phyloP scores from a whole-genome alignment of 1,284 basidiomycete genomes.

The Fomitopsis betulina region DNA sequence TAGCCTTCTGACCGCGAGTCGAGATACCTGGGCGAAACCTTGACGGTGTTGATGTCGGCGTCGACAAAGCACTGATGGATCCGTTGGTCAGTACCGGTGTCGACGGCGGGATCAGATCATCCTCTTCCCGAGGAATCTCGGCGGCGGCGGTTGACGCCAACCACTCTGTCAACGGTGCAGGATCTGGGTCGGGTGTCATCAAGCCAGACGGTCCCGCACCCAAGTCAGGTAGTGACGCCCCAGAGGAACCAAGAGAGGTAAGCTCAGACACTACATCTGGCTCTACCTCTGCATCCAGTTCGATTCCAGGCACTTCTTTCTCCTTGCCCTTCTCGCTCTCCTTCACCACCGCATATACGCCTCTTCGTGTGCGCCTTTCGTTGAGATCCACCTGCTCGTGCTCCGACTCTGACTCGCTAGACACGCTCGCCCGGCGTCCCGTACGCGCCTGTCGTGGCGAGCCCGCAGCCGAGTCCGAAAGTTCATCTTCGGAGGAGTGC shows the following conservation, averaged over 20 bases:
- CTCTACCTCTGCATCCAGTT: constrained; percentile 46
- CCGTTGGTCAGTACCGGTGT: constrained; percentile 9
- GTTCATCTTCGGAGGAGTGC: constrained; percentile 46
- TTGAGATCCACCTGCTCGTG: constrained; percentile 49
- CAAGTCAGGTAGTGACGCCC: constrained; percentile 14
- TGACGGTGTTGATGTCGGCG: constrained; percentile 12
- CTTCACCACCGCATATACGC: constrained; percentile 67
- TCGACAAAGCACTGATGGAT: constrained; percentile 5
- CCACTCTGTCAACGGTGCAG: constrained; percentile 14
- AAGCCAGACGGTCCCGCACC: constrained; percentile 20
- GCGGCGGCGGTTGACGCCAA: constrained; percentile 1
- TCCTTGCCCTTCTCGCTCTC: constrained; percentile 52
- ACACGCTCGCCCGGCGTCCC: constrained; percentile 14
- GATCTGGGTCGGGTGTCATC: constrained; percentile 32
- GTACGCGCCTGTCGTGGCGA: constrained; percentile 35
- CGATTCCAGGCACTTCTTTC: constrained; percentile 44
- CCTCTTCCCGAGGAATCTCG: not conserved
- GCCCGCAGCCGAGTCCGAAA: constrained; percentile 30
- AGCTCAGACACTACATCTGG: constrained; percentile 36
- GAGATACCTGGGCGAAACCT: constrained; percentile 53
- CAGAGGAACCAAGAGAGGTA: constrained; percentile 36
- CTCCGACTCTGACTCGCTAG: constrained; percentile 29
- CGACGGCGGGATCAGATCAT: constrained; percentile 14
- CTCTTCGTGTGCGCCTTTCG: constrained; percentile 70
- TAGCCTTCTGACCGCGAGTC: constrained; percentile 53